Conservation (phyloP, 176 grass and related monocot genomes). For the Rhynchospora breviuscula region DNA sequence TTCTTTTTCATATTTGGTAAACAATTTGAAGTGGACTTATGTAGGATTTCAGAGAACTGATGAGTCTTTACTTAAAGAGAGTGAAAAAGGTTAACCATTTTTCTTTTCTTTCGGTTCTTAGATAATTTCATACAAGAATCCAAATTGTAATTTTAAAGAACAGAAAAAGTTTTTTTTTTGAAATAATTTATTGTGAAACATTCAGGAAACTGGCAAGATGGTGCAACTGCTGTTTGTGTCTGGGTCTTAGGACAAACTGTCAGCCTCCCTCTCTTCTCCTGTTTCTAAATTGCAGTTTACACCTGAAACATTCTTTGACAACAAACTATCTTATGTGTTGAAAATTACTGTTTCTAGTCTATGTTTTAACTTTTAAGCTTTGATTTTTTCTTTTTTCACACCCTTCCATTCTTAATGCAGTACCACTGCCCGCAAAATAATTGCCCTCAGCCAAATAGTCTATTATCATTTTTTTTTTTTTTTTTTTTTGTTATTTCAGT, state of each 20-base stretch:
- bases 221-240: conserved; percentile 83
- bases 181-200: background rate
- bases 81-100: conserved; percentile 48
- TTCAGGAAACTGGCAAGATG: conserved; percentile 95
- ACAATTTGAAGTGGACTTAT: conserved; percentile 2
- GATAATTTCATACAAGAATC: background rate
- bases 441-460: background rate
- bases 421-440: background rate
- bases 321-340: background rate
- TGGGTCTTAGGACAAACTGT: conserved; percentile 83
- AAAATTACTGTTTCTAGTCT: background rate
- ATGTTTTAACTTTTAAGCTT: background rate
- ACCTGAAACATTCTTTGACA: background rate
- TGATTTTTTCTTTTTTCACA: background rate
- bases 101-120: background rate
- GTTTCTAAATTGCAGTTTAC: background rate
- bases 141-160: background rate
- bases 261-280: conserved; percentile 22
- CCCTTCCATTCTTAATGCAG: background rate
- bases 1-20: background rate
- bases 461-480: background rate
- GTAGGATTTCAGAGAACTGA: conserved; percentile 77
- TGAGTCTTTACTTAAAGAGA: conserved; percentile 74
- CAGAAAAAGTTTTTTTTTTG: background rate
- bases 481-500: background rate